Percentiles rank a stretch among this genome's conserved stretches.
phyloP scores from a whole-genome alignment of 805 yeast species.

The Sugiyamaella chiloensis region DNA sequence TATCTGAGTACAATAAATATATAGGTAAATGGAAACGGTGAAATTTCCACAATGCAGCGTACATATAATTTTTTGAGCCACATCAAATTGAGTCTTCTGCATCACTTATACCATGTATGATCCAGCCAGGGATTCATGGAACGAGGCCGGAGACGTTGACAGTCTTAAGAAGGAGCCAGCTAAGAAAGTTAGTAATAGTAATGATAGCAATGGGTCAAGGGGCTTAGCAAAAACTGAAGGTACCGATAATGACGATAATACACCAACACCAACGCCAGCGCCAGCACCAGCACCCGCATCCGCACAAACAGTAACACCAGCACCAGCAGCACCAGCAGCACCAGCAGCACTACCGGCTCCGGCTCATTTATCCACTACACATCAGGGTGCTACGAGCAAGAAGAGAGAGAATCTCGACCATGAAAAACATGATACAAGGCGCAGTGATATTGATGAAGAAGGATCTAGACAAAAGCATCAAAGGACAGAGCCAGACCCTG shows the following conservation, averaged over 20 bases:
- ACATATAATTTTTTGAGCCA: conserved; percentile 1
- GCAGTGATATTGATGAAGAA: no score
- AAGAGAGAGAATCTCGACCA: no score
- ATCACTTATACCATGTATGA: conserved; percentile 22
- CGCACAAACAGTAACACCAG: background rate
- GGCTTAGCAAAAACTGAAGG: background rate
- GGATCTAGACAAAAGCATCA: no score
- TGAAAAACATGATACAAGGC: no score
- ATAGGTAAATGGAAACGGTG: background rate
- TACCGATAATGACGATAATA: background rate
- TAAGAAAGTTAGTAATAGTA: no score
- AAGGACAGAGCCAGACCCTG: no score
- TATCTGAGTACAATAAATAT: no score
- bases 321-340: background rate
- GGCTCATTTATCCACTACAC: no score
- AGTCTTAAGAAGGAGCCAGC: no score
- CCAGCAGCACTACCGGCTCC: background rate
- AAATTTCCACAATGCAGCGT: no score
- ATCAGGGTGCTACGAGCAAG: no score
- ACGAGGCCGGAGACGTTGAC: conserved; percentile 8
- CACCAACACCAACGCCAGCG: background rate
- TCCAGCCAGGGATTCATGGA: conserved; percentile 28
- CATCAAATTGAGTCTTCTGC: background rate
- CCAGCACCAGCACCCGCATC: background rate
- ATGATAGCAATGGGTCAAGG: no score